Evolutionary conservation across 2,329 filamentous ascomycete genomes (phyloP).

Genomic region (Torrubiella hemipterigena): DNA sequence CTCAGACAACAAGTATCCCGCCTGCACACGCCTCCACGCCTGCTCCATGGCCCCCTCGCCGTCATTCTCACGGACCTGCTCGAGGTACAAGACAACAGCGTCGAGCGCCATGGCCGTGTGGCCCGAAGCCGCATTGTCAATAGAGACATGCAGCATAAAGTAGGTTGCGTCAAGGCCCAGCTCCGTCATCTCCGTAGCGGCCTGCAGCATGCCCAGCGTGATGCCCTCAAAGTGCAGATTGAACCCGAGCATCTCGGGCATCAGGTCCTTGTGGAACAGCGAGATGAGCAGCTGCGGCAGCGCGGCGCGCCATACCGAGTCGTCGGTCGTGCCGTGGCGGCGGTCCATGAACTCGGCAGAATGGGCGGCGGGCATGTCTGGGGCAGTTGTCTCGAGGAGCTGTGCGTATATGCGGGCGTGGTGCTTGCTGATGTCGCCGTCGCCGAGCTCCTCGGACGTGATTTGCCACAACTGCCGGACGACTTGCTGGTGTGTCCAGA

Average conservation of each 20-base stretch:
- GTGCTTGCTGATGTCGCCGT: constrained; percentile 1
- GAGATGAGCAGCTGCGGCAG: constrained; percentile 30
- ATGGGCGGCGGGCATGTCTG: not conserved
- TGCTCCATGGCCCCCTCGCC: not conserved
- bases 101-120: constrained; percentile 34
- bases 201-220: constrained; percentile 14
- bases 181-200: no score
- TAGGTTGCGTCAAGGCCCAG: constrained; percentile 24
- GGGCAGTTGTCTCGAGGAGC: constrained; percentile 1
- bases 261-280: constrained; percentile 31
- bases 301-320: constrained; percentile 25
- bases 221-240: constrained; percentile 34
- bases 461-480: constrained; percentile 1
- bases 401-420: constrained; percentile 2
- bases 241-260: constrained; percentile 36
- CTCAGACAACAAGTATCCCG: not conserved
- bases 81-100: constrained; percentile 25
- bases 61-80: constrained; percentile 12
- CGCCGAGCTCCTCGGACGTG: constrained; percentile 4
- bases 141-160: constrained; percentile 36
- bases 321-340: not conserved
- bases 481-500: not conserved
- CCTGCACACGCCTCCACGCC: not conserved
- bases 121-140: constrained; percentile 35
- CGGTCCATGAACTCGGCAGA: constrained; percentile 1